phyloP scores from a whole-genome alignment of 805 yeast genomes.

The Candida tallmaniae region DNA sequence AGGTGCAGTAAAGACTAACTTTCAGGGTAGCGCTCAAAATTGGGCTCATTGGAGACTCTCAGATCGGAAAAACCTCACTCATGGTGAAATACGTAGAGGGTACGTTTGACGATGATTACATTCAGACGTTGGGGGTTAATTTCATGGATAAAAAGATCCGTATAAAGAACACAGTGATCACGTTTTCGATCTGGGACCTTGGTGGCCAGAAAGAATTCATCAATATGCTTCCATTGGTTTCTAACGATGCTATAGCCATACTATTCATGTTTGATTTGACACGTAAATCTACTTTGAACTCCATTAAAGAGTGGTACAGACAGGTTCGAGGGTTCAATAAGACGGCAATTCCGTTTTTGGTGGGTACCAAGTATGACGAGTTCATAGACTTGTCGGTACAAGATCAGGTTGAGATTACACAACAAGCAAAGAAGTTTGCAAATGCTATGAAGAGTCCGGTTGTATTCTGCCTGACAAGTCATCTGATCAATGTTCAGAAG shows the following conservation, averaged over 20 bases:
- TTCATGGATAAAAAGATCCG: conserved; percentile 88
- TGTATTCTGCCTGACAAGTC: conserved; percentile 86
- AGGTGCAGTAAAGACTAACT: conserved; percentile 17
- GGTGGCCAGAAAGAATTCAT: conserved; percentile 96
- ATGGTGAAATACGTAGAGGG: conserved; percentile 98
- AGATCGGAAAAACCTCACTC: conserved; percentile 90
- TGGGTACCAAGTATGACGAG: conserved; percentile 91
- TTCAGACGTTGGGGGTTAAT: conserved; percentile 92
- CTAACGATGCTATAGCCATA: conserved; percentile 88
- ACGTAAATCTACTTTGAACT: conserved; percentile 75
- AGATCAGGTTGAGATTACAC: conserved; percentile 81
- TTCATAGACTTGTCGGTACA: conserved; percentile 74
- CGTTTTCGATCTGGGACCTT: conserved; percentile 90
- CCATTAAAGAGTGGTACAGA: conserved; percentile 93
- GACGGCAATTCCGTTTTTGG: conserved; percentile 84
- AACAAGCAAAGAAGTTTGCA: conserved; percentile 79
- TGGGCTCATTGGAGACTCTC: conserved; percentile 93
- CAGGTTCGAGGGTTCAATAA: conserved; percentile 86
- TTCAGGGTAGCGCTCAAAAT: conserved; percentile 68
- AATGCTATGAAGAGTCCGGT: conserved; percentile 83
- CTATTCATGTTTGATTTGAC: conserved; percentile 86
- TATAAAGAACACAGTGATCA: conserved; percentile 79
- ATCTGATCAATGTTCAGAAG: conserved; percentile 89
- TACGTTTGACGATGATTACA: conserved; percentile 83
- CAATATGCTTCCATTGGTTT: conserved; percentile 90